phyloP scores from a whole-genome alignment of 1,284 basidiomycete species.

The Mixia osmundae region DNA sequence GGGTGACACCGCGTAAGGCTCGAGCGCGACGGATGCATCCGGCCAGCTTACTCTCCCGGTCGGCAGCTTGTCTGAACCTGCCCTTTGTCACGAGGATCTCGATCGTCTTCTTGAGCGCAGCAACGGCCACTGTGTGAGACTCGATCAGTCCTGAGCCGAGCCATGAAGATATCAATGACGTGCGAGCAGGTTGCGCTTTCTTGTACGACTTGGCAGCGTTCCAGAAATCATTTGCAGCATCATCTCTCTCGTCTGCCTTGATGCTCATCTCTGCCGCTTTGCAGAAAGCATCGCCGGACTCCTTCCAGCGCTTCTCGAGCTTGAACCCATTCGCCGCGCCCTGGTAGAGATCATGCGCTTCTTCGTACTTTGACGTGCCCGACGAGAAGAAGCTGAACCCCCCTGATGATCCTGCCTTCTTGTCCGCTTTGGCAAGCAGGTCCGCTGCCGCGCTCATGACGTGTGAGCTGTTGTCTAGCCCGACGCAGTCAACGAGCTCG shows the following conservation, averaged over 20 bases:
- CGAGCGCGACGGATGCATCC: neutral
- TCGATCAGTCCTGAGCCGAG: neutral
- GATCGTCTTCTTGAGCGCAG: constrained; percentile 68
- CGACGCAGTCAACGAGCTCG: neutral
- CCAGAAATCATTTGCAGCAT: constrained; percentile 93
- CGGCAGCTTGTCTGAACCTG: constrained; percentile 89
- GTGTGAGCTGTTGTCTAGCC: too few relatives aligned
- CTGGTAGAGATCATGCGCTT: constrained; percentile 9
- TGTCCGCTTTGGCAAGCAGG: constrained; percentile 9
- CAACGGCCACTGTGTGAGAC: constrained; percentile 49
- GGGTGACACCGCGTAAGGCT: neutral
- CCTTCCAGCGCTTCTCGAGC: constrained; percentile 45
- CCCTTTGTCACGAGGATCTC: constrained; percentile 59
- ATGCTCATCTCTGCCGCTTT: constrained; percentile 72
- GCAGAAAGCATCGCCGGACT: constrained; percentile 20
- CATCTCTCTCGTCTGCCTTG: constrained; percentile 58
- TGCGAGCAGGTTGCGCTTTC: constrained; percentile 57
- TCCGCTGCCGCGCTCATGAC: constrained; percentile 8
- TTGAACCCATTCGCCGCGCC: constrained; percentile 79
- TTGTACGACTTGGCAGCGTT: constrained; percentile 88
- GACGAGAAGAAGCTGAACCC: constrained; percentile 7
- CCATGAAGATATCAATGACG: constrained; percentile 17
- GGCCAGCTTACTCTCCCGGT: constrained; percentile 53
- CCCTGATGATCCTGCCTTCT: constrained; percentile 6
- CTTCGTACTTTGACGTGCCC: constrained; percentile 6